phyloP scores from a whole-genome alignment of 208 protist species.

The Leishmania tropica region DNA sequence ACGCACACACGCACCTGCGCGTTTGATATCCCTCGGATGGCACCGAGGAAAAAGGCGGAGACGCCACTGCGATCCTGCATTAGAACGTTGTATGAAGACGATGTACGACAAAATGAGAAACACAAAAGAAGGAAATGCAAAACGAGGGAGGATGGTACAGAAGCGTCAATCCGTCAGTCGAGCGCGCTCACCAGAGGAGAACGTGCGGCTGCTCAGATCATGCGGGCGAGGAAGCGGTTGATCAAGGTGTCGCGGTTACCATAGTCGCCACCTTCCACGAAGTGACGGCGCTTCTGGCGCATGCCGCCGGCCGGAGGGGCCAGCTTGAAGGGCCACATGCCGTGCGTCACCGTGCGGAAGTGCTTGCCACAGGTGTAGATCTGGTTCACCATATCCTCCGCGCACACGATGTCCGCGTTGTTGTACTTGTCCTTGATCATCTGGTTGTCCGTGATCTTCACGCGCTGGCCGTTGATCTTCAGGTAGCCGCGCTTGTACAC shows the following conservation, averaged over 20 bases:
- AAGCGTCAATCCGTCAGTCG: neutral
- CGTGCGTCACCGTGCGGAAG: constrained; percentile 98
- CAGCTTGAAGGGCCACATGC: constrained; percentile 99
- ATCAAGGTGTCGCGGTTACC: constrained; percentile 99
- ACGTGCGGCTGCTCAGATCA: constrained; percentile 91
- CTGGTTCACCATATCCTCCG: constrained; percentile 99
- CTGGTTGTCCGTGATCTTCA: constrained; percentile 96
- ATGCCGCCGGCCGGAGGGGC: constrained; percentile 96
- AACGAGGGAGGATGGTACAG: neutral
- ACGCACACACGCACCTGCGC: neutral
- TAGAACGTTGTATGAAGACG: no score
- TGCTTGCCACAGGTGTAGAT: constrained; percentile 98
- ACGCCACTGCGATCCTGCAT: no score
- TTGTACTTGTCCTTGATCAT: constrained; percentile 97
- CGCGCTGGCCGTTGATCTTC: constrained; percentile 97
- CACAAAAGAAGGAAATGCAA: neutral
- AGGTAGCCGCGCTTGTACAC: constrained; percentile 99
- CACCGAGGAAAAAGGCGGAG: neutral
- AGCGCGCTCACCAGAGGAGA: neutral
- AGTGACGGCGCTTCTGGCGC: constrained; percentile 96
- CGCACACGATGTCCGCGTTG: constrained; percentile 95
- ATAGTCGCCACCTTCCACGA: constrained; percentile 99
- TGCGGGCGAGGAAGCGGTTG: constrained; percentile 97
- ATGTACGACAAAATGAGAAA: neutral
- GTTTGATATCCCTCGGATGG: neutral